Conservation (phyloP, 78 protist species). For the Creolimax fragrantissima region DNA sequence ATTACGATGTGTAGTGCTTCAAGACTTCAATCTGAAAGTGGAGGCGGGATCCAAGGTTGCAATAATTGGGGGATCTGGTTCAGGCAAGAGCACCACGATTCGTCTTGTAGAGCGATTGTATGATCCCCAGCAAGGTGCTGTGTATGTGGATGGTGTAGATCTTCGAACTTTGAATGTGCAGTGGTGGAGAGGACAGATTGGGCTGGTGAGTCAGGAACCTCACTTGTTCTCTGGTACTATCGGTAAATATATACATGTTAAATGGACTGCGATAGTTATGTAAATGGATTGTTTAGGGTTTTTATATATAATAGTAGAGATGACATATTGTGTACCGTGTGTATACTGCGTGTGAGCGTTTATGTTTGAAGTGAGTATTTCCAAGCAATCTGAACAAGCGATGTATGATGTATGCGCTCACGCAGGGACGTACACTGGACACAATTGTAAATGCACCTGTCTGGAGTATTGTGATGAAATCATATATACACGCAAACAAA, state of each 20-base stretch:
- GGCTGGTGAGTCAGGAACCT: constrained; percentile 72
- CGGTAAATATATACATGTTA: constrained; percentile 67
- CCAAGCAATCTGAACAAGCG: no score
- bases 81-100: constrained; percentile 59
- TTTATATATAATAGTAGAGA: no score
- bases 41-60: constrained; percentile 33
- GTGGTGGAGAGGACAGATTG: constrained; percentile 39
- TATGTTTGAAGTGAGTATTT: no score
- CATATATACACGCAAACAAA: no score
- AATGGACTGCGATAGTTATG: background rate
- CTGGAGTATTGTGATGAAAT: no score
- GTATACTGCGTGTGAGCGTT: no score
- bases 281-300: no score
- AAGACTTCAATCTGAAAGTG: background rate
- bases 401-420: no score
- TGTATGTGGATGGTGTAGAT: constrained; percentile 17
- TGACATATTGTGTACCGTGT: no score
- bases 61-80: constrained; percentile 65
- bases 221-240: constrained; percentile 63
- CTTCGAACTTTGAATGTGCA: background rate
- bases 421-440: no score
- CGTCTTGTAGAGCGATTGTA: constrained; percentile 34
- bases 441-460: no score
- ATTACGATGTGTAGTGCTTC: background rate
- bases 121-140: constrained; percentile 24